Conservation (phyloP, 352 stramenopile genomes). For the Pythium monospermum region DNA sequence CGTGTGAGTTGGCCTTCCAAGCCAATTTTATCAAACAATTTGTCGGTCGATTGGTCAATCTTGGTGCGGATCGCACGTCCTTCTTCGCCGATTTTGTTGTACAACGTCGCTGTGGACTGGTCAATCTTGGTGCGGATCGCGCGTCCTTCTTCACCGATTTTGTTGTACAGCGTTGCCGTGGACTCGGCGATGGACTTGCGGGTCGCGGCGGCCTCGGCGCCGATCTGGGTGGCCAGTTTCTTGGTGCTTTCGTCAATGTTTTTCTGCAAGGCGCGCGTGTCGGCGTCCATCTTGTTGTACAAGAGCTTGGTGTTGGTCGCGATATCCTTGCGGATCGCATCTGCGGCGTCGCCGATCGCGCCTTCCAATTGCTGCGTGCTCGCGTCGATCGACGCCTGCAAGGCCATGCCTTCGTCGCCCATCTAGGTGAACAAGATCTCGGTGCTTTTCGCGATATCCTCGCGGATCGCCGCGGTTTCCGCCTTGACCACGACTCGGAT, state of each 20-base stretch:
- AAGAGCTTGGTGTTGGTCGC: constrained; percentile 3
- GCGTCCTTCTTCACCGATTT: constrained; percentile 1
- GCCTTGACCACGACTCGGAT: constrained; percentile 2
- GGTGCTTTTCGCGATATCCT: constrained; percentile 5
- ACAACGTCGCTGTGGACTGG: constrained; percentile 7
- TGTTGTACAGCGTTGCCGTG: constrained; percentile 6
- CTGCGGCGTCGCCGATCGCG: constrained; percentile 1
- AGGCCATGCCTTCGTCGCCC: not conserved
- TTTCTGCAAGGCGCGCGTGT: not conserved
- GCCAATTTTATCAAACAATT: constrained; percentile 1
- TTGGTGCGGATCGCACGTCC: not conserved
- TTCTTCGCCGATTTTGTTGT: constrained; percentile 6
- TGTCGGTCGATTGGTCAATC: not conserved
- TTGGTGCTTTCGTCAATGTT: constrained; percentile 13
- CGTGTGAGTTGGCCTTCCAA: constrained; percentile 5
- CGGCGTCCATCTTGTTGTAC: constrained; percentile 1
- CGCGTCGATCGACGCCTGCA: constrained; percentile 6
- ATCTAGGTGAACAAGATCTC: constrained; percentile 1
- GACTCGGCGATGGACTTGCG: not conserved
- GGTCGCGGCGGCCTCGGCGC: constrained; percentile 3
- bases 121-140: constrained; percentile 3
- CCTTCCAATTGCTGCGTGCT: constrained; percentile 3
- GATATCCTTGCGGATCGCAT: constrained; percentile 4
- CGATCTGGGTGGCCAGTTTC: constrained; percentile 15
- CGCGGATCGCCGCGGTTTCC: constrained; percentile 4